Evolutionary conservation across 2,329 filamentous ascomycete species (phyloP).

Genomic region (Colletotrichum spinosum): DNA sequence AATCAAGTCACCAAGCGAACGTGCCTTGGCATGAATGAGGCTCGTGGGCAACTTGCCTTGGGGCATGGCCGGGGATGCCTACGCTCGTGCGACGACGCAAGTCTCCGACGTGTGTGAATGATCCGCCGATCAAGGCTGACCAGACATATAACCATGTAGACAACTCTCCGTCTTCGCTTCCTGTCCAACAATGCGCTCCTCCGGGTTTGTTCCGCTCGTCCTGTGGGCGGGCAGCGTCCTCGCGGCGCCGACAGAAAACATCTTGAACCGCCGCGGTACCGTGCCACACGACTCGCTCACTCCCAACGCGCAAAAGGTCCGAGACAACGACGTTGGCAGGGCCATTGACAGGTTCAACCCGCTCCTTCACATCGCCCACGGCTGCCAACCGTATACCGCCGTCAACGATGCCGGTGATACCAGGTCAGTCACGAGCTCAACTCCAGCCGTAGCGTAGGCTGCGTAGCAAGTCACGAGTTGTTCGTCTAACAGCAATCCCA

Average conservation of each 20-base stretch:
- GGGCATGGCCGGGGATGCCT: too few species aligned
- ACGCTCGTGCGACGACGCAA: too few species aligned
- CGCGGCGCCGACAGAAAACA: background rate
- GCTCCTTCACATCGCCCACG: slow-evolving; percentile 25
- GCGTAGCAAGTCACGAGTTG: too few species aligned
- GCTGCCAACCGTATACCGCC: slow-evolving; percentile 18
- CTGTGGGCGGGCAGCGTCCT: background rate
- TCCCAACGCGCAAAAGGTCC: slow-evolving; percentile 1
- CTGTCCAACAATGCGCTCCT: slow-evolving; percentile 1
- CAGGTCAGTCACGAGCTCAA: background rate
- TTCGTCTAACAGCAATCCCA: slow-evolving; percentile 23
- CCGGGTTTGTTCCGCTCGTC: background rate
- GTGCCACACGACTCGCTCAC: slow-evolving; percentile 16
- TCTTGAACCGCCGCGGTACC: background rate
- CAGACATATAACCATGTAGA: too few species aligned
- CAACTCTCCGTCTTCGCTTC: background rate
- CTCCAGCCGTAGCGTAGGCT: too few species aligned
- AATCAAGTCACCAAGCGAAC: too few species aligned
- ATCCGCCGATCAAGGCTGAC: too few species aligned
- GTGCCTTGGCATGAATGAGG: too few species aligned
- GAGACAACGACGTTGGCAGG: slow-evolving; percentile 9
- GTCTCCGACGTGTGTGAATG: too few species aligned
- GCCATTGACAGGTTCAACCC: slow-evolving; percentile 30
- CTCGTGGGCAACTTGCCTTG: too few species aligned
- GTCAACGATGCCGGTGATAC: slow-evolving; percentile 16